Base-by-base conservation (phyloP, 2,329 filamentous ascomycete species). In the Pestalotiopsis fici region DNA sequence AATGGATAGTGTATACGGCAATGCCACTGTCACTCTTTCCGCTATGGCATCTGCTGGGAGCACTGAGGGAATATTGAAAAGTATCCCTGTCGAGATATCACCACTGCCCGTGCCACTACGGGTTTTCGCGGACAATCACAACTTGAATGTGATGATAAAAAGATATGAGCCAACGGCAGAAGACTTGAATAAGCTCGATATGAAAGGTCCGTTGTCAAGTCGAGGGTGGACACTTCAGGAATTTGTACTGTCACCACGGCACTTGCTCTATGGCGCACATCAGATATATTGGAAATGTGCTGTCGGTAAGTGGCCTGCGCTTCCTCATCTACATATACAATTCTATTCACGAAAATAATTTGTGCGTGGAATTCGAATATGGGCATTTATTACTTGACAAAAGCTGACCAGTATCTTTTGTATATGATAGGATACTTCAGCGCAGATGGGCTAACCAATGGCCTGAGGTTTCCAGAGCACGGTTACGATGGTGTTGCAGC, bases 1-100 rank as follows among this genome's bases (percentile, higher is more conserved):
- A n/a, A 71, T 70, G 70, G 64, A 37, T 3, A 63, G 66, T 15
- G 67, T 68, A 57, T 69, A 68, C 39, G 65, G 65, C 13, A 70
- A 68, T 18, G 66, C 68, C 3, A 28, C 28, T 9, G 12, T 65
- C 18, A 65, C 43, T 21, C 27, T 65, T 25, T 57, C 27, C 55
- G 55, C 55, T 3, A 57, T 57, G 55, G 55, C 55, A 3, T 28
- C 25, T 28, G 4, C 12, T 12, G 23, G 23, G 47, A 43, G 23
- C 15, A 57, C n/a, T 3, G 13, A 25, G 5, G 23, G 55, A 5
- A 31, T 57, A 23, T 3, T 57, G 55, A 35, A 59, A 43, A n/a
- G 9, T 7, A 50, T 50, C n/a, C 18, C n/a, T n/a, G 5, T 50
- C 5, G 43, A 50, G 9, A 18, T 50, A 2, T 57, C 55, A n/a